Conservation (phyloP, 2,329 filamentous ascomycete species). For the Orbilia quercus region DNA sequence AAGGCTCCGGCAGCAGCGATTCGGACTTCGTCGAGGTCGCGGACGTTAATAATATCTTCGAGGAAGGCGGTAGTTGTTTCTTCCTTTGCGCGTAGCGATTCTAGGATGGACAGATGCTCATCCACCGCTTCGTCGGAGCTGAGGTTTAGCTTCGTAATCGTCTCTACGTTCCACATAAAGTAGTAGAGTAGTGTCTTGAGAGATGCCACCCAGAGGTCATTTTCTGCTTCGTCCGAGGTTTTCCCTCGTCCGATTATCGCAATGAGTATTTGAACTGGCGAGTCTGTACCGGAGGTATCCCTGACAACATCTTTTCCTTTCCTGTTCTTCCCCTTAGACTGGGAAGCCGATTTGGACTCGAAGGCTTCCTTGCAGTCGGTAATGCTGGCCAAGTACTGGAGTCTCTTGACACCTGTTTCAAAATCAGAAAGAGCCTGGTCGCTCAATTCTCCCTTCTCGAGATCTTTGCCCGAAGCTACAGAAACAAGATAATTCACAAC, state of each 20-base stretch:
- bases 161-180: slow-evolving; percentile 90
- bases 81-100: slow-evolving; percentile 58
- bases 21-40: slow-evolving; percentile 80
- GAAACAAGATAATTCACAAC: slow-evolving; percentile 77
- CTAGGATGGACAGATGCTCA: slow-evolving; percentile 61
- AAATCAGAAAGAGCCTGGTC: slow-evolving; percentile 75
- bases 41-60: slow-evolving; percentile 66
- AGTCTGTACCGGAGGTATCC: slow-evolving; percentile 66
- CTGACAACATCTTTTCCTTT: slow-evolving; percentile 61
- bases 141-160: slow-evolving; percentile 68
- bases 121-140: slow-evolving; percentile 72
- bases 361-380: slow-evolving; percentile 80
- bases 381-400: slow-evolving; percentile 82
- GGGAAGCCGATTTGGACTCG: slow-evolving; percentile 68
- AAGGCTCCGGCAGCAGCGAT: slow-evolving; percentile 79
- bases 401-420: slow-evolving; percentile 78
- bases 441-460: slow-evolving; percentile 78
- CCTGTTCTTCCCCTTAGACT: slow-evolving; percentile 62
- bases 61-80: slow-evolving; percentile 60
- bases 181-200: slow-evolving; percentile 85
- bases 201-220: slow-evolving; percentile 79
- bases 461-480: slow-evolving; percentile 76
- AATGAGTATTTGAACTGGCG: slow-evolving; percentile 76
- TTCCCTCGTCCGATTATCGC: slow-evolving; percentile 79
- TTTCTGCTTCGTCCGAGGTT: slow-evolving; percentile 79